Conservation (phyloP, 2,329 filamentous ascomycete genomes). For the Colletotrichum siamense region DNA sequence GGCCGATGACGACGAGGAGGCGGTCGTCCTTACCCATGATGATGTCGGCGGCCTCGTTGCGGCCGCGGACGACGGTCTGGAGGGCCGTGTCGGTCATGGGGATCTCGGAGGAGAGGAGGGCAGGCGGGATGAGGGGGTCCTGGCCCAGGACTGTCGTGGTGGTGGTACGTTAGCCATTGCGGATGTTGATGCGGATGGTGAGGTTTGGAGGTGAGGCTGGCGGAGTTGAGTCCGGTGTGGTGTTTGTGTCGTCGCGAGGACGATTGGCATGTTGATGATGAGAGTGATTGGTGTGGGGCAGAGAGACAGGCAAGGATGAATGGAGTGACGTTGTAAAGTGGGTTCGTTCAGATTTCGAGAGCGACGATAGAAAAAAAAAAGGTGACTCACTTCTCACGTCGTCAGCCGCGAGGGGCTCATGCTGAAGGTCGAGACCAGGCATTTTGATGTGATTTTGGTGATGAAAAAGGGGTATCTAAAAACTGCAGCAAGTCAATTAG, state of each 20-base stretch:
- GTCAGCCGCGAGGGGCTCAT: slow-evolving; percentile 45
- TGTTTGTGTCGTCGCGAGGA: neutral
- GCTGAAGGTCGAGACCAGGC: slow-evolving; percentile 45
- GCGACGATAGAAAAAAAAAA: neutral
- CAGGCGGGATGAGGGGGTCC: slow-evolving; percentile 90
- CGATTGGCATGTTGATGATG: neutral
- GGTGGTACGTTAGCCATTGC: slow-evolving; percentile 28
- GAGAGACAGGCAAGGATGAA: neutral
- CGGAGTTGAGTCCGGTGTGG: neutral
- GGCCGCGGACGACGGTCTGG: slow-evolving; percentile 73
- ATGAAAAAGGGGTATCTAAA: slow-evolving; percentile 1
- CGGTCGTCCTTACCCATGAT: slow-evolving; percentile 83
- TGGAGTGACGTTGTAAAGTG: neutral
- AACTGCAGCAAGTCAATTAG: neutral
- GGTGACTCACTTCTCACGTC: slow-evolving; percentile 46
- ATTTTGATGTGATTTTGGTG: slow-evolving; percentile 31
- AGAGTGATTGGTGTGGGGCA: neutral
- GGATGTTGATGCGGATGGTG: neutral
- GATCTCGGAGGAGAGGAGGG: slow-evolving; percentile 85
- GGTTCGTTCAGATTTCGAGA: neutral
- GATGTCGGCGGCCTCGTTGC: slow-evolving; percentile 73
- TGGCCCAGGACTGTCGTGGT: slow-evolving; percentile 78
- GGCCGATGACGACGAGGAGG: slow-evolving; percentile 91
- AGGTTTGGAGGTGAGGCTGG: neutral
- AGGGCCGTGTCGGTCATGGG: slow-evolving; percentile 70